Conservation (phyloP, 225 moss, liverwort and hornwort genomes). For the Physcomitrellopsis africana region DNA sequence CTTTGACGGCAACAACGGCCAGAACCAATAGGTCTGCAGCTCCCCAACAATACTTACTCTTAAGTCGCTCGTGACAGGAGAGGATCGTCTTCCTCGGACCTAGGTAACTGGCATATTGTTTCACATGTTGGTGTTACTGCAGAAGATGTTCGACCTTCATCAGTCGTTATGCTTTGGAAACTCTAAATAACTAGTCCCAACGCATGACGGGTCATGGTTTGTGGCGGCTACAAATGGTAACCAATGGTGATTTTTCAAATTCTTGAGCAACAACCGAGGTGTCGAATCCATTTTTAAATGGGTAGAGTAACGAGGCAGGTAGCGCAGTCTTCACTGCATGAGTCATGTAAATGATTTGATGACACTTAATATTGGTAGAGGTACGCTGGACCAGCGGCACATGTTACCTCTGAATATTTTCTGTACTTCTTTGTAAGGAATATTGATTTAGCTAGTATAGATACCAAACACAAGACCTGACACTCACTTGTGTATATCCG, state of each 20-base stretch:
- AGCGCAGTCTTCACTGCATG: neutral
- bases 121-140: slow-evolving; percentile 33
- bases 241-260: neutral
- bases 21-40: neutral
- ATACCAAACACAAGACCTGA: too few species aligned
- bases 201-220: neutral
- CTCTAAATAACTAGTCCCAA: slow-evolving; percentile 25
- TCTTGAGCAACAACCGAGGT: neutral
- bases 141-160: slow-evolving; percentile 53
- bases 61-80: slow-evolving; percentile 20
- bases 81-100: slow-evolving; percentile 4
- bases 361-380: neutral
- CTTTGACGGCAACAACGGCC: slow-evolving; percentile 1
- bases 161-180: slow-evolving; percentile 47
- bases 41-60: slow-evolving; percentile 41
- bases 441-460: too few species aligned
- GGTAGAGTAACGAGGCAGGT: slow-evolving; percentile 9
- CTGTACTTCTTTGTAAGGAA: too few species aligned
- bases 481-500: too few species aligned
- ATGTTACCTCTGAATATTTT: neutral
- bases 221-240: slow-evolving; percentile 3
- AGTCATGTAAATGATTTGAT: neutral
- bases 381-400: neutral
- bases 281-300: neutral
- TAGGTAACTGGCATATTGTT: slow-evolving; percentile 29